Conservation (phyloP, 176 grass and related monocot species). For the Aechmea fasciata region DNA sequence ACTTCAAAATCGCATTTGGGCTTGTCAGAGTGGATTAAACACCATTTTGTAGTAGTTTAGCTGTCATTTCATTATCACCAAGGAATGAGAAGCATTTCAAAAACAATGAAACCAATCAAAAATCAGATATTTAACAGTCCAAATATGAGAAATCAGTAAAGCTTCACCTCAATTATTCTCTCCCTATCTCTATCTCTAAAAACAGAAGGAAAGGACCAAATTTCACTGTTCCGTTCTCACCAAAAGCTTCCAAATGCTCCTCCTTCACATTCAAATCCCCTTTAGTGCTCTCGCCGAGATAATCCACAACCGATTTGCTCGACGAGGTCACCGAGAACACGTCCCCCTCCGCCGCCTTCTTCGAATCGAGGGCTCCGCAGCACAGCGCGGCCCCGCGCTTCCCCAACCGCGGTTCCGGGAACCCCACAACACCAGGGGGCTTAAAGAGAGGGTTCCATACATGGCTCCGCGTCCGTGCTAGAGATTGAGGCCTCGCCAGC, state of each 20-base stretch:
- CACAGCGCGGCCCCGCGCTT: not conserved
- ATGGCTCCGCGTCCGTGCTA: not conserved
- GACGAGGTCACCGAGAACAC: constrained; percentile 79
- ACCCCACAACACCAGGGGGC: not conserved
- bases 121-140: too few relatives aligned
- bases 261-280: constrained; percentile 77
- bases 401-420: not conserved
- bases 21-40: too few relatives aligned
- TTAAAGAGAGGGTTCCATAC: not conserved
- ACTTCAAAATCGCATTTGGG: too few relatives aligned
- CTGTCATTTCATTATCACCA: too few relatives aligned
- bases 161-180: too few relatives aligned
- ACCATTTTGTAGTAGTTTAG: too few relatives aligned
- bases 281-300: constrained; percentile 91
- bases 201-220: not conserved
- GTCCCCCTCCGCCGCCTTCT: constrained; percentile 27
- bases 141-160: too few relatives aligned
- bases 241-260: constrained; percentile 56
- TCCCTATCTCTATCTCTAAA: too few relatives aligned
- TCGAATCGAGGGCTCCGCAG: constrained; percentile 24
- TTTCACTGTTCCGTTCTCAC: constrained; percentile 33
- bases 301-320: constrained; percentile 72
- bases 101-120: too few relatives aligned
- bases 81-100: too few relatives aligned
- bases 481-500: not conserved